Evolutionary conservation across 2,329 filamentous ascomycete genomes (phyloP).

Genomic region (Monosporascus sp.): DNA sequence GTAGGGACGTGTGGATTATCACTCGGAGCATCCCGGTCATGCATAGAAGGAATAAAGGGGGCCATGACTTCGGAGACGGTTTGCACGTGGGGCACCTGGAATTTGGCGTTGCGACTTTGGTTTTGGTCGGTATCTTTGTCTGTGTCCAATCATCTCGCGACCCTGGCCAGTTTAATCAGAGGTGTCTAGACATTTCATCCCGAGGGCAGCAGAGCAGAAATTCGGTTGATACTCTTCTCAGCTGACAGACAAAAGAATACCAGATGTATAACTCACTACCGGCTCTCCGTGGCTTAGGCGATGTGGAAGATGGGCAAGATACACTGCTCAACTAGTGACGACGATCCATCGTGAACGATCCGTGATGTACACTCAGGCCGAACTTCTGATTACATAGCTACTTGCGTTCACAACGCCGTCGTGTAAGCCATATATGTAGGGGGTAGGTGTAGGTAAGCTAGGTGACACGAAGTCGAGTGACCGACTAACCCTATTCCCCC

Average conservation of each 20-base stretch:
- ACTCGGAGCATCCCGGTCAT: background rate
- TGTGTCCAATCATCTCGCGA: background rate
- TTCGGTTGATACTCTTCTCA: background rate
- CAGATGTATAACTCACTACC: background rate
- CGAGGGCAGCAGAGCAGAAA: background rate
- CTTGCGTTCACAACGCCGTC: too few species aligned
- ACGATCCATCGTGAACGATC: too few species aligned
- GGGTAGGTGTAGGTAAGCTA: too few species aligned
- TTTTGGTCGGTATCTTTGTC: background rate
- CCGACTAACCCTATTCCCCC: too few species aligned
- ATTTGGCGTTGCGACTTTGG: background rate
- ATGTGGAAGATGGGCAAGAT: too few species aligned
- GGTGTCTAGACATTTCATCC: background rate
- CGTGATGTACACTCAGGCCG: too few species aligned
- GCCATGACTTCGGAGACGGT: background rate
- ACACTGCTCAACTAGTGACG: too few species aligned
- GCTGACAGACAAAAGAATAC: background rate
- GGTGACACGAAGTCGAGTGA: too few species aligned
- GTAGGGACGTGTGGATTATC: background rate
- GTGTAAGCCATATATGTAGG: too few species aligned
- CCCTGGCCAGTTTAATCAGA: background rate
- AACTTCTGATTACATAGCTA: too few species aligned
- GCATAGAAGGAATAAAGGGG: background rate
- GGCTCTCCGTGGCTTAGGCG: too few species aligned
- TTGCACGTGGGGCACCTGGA: background rate